Base-by-base conservation (phyloP, 1,139 yeast species). In the Candida smagusa region DNA sequence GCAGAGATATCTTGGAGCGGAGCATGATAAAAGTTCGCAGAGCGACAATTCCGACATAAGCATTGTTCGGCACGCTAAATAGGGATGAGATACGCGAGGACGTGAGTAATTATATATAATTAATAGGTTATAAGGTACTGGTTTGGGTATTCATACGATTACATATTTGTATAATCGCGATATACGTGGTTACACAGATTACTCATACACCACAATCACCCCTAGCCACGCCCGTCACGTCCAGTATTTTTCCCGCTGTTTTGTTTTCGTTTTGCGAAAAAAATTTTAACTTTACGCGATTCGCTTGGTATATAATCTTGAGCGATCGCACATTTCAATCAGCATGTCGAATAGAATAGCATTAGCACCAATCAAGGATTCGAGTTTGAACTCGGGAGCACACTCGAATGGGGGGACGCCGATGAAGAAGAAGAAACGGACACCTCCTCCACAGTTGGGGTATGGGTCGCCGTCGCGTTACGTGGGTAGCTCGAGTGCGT, bases 1-100 rank as follows among this genome's bases (percentile, higher is more conserved):
- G 74, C 13, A 89, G 82, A 35, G 95, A 84, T 46, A 90, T 66
- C 29, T 87, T 84, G 25, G 96, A 87, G 54, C 96, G 79, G 28
- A 84, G 48, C 65, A 61, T 50, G 30, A n/a, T 33, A 23, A 31
- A 23, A 13, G 34, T 24, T 16, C 19, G 19, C 19, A 16, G 19
- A 5, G 19, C 19, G 19, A 16, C 19, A 16, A 16, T 16, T 16
- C 3, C 19, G 19, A 16, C 19, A 16, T 16, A 16, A 4, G 19
- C 19, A 16, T 16, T 16, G 19, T 16, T 16, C 19, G 19, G 19
- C 19, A 16, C 19, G 19, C 19, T 16, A 16, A 16, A 16, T 16
- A 16, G 19, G 19, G 19, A 16, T 16, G 19, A 16, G 19, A 16
- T 16, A 24, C 27, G 27, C 11, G 12, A 24, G n/a, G 12, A 24